A percentile compares a stretch with the other conserved stretches of the same genome.
These are phyloP conservation scores for Verruconis gallopava DNA, from an alignment of 2,329 filamentous ascomycete genomes.

Conservation along the genomic window DNA sequence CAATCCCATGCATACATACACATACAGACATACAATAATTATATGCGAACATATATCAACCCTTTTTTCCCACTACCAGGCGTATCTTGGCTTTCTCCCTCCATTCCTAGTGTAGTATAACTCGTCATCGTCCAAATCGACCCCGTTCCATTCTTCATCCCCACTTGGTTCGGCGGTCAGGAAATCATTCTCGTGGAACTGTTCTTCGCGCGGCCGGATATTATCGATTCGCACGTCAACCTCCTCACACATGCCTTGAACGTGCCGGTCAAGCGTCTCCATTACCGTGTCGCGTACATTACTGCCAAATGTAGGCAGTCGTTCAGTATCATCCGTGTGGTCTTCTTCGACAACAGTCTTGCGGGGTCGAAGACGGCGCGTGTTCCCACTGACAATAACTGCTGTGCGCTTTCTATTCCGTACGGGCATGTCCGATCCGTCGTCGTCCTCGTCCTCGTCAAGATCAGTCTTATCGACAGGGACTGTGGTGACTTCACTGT, in stretches of 20 bases:
- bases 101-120: neutral
- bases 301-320: neutral
- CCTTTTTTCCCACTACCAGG: conserved; percentile 28
- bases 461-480: conserved; percentile 22
- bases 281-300: conserved; percentile 12
- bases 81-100: conserved; percentile 25
- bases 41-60: too few species aligned
- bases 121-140: neutral
- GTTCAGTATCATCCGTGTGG: neutral
- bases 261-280: conserved; percentile 22
- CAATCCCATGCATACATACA: too few species aligned
- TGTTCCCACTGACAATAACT: neutral
- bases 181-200: conserved; percentile 61
- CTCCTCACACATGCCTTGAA: conserved; percentile 58
- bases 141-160: conserved; percentile 40
- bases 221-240: conserved; percentile 67
- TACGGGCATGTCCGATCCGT: neutral
- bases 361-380: conserved; percentile 7
- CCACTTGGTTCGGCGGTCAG: conserved; percentile 47
- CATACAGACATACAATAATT: too few species aligned
- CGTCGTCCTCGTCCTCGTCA: conserved; percentile 18
- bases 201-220: conserved; percentile 54
- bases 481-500: neutral
- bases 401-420: neutral
- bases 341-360: conserved; percentile 2